Evolutionary conservation across 1,139 yeast genomes (phyloP), one percentile per base, ranked within the genome.

Genomic region (Yamadazyma friedrichii): DNA sequence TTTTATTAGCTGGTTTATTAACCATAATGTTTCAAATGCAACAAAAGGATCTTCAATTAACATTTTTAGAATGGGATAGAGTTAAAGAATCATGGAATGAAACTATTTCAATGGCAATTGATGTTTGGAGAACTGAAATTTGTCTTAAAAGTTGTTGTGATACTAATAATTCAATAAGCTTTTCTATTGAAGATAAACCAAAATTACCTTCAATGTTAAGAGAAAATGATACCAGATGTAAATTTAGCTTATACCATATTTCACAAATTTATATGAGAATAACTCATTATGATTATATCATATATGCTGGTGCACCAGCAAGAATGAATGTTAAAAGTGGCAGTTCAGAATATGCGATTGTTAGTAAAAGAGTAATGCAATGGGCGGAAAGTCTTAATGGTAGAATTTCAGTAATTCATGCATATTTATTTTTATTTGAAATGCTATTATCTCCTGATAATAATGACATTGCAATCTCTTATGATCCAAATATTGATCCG

Each of bases 221-320:
- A 24, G 33, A 44, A 5, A 49, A 52, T 25, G 64, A 60, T 50
- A 65, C 72, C 1, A 59, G 79, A 30, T 79, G 84, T 54, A 78
- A 78, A 50, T 67, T 74, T 44, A 42, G 50, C 2, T 74, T 78
- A 36, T 82, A 81, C 58, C 89, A 83, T 52, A 69, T 84, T 61
- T 79, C 88, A 0, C 89, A 84, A 54, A 76, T 84, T 15, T 75
- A 78, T 29, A 72, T 85, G 64, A 67, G 66, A 46, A 75, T 84
- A 27, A 77, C 83, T 40, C 87, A 84, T 48, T 79, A 83, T 58
- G 94, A 86, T 55, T 76, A 83, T 42, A 84, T 82, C 44, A 79
- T 83, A 5, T 82, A 68, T 55, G 84, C 88, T 3, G 95, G 95
- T 1, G 86, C 88, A 5, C 91, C 91, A 1, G 75, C 82, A 60